Evolutionary conservation across 23 red algal species (phyloP).

Genomic region (Gracilaria domingensis): DNA sequence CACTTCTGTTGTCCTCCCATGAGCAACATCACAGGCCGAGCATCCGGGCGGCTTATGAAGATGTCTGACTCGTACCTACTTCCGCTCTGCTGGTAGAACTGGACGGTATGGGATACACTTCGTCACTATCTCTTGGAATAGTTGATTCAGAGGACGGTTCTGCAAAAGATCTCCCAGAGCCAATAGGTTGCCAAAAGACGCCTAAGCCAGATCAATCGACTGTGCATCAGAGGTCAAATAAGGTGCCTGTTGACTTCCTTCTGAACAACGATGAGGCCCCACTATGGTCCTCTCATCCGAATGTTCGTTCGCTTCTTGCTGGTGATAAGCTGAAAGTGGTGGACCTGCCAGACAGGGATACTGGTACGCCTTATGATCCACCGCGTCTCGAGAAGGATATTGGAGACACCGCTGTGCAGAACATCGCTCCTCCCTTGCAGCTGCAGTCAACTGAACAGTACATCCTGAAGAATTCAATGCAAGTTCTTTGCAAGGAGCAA

Average conservation of each 20-base stretch:
- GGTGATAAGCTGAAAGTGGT: background rate
- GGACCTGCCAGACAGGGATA: background rate
- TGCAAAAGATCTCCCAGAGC: no score
- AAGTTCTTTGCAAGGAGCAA: background rate
- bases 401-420: background rate
- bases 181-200: background rate
- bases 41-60: slow-evolving; percentile 54
- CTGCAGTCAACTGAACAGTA: slow-evolving; percentile 34
- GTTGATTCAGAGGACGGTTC: no score
- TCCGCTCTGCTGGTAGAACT: slow-evolving; percentile 27
- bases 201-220: no score
- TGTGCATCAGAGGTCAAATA: no score
- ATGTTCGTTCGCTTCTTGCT: background rate
- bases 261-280: background rate
- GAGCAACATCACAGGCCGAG: background rate
- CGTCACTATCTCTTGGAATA: background rate
- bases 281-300: background rate
- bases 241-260: background rate
- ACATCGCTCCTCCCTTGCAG: background rate
- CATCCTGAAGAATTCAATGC: background rate
- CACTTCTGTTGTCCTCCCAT: slow-evolving; percentile 6
- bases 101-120: slow-evolving; percentile 25
- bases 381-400: slow-evolving; percentile 41
- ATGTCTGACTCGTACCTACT: slow-evolving; percentile 29
- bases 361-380: background rate